Conservation (phyloP, 78 protist species). For the slime mould (Dictyostelium discoideum) region dicty_2.7 NC_007088.5:6754001-6754500, state of each 20-base stretch:
- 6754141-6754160: background rate
- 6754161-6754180: background rate
- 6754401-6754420: background rate
- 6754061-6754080: background rate
- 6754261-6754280: constrained; percentile 41
- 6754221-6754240: constrained; percentile 3
- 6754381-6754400: background rate
- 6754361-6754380: background rate
- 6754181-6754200: too few relatives aligned
- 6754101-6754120: background rate
- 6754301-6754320: background rate
- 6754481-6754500: background rate
- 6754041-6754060: background rate
- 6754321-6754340: background rate
- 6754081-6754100: background rate
- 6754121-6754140: background rate
- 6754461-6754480: background rate
- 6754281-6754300: background rate
- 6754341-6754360: background rate
- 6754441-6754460: constrained; percentile 7
- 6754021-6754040: background rate
- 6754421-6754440: constrained; percentile 29
- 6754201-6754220: constrained; percentile 28
- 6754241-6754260: constrained; percentile 2
- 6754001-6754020: background rate